Percentiles rank a stretch among this genome's conserved stretches.
Conservation (phyloP, 805 yeast genomes). For the Pichia thaimueangensis region DNA sequence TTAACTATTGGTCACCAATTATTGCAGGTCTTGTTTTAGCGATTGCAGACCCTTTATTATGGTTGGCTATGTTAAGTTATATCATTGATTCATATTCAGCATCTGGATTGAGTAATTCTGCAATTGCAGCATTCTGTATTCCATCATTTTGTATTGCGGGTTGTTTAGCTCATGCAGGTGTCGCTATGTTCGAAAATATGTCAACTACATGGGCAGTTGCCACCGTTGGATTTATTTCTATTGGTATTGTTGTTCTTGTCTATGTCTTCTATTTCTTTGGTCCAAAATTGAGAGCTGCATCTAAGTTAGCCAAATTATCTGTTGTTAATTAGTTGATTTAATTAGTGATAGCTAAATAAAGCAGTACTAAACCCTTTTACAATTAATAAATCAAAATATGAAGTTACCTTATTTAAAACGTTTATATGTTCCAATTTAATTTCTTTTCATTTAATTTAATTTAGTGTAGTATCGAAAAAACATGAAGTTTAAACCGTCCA, state of each 20-base stretch:
- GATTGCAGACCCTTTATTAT: conserved; percentile 29
- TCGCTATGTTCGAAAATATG: conserved; percentile 33
- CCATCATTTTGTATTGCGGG: conserved; percentile 34
- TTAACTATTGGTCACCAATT: conserved; percentile 32
- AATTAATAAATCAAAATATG: too few species aligned
- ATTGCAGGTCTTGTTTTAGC: conserved; percentile 30
- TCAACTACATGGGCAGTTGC: conserved; percentile 33
- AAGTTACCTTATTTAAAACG: too few species aligned
- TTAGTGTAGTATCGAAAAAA: too few species aligned
- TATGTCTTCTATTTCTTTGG: conserved; percentile 32
- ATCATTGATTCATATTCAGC: conserved; percentile 32
- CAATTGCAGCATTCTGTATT: conserved; percentile 33
- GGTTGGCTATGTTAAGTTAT: conserved; percentile 32
- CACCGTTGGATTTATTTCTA: conserved; percentile 28
- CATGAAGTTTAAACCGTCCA: too few species aligned
- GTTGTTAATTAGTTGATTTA: too few species aligned
- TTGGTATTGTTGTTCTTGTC: conserved; percentile 29
- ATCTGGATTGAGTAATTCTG: conserved; percentile 29
- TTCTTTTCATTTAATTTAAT: too few species aligned
- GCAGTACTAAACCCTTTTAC: too few species aligned
- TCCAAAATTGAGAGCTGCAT: conserved; percentile 24
- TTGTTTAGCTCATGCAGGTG: conserved; percentile 33
- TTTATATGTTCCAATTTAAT: too few species aligned
- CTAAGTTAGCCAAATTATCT: conserved; percentile 25
- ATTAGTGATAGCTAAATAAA: too few species aligned